Conservation (phyloP, 345 rosid species). For the Eucalyptus curtisii region DNA sequence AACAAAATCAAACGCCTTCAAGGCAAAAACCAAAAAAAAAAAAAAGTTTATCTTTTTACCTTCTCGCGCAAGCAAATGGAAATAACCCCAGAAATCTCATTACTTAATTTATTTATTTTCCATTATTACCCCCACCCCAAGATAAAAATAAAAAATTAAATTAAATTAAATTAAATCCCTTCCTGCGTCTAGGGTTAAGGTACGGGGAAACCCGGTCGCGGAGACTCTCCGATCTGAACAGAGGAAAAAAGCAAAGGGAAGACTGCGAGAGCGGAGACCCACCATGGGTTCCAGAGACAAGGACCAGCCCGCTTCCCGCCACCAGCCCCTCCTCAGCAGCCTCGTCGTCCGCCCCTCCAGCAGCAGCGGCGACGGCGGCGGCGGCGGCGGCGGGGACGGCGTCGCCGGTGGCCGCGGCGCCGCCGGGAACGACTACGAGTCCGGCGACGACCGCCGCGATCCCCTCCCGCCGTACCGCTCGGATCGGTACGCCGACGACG, state of each 20-base stretch:
- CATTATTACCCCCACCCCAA: background rate
- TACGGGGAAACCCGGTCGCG: background rate
- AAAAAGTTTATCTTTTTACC: background rate
- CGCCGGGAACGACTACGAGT: constrained; percentile 31
- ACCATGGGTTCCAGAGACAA: constrained; percentile 62
- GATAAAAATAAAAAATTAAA: background rate
- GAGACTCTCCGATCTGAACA: background rate
- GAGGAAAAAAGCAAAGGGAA: background rate
- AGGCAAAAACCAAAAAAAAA: background rate
- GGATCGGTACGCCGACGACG: constrained; percentile 46
- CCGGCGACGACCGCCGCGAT: constrained; percentile 62
- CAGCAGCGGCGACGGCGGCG: constrained; percentile 37
- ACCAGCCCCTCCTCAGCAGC: constrained; percentile 72
- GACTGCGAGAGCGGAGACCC: background rate
- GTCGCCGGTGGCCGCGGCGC: constrained; percentile 18
- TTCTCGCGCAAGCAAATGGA: background rate
- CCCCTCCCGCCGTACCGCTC: constrained; percentile 32
- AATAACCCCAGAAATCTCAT: background rate
- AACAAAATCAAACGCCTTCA: background rate
- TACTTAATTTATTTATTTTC: background rate
- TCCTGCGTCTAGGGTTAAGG: background rate
- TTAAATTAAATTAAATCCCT: background rate
- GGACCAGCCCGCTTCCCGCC: constrained; percentile 49
- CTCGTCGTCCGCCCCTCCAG: constrained; percentile 66
- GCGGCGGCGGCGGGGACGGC: constrained; percentile 26